Percentiles rank a stretch among this genome's conserved stretches.
Evolutionary conservation across 1,139 yeast genomes (phyloP).

Genomic region (Hanseniaspora sp.): DNA sequence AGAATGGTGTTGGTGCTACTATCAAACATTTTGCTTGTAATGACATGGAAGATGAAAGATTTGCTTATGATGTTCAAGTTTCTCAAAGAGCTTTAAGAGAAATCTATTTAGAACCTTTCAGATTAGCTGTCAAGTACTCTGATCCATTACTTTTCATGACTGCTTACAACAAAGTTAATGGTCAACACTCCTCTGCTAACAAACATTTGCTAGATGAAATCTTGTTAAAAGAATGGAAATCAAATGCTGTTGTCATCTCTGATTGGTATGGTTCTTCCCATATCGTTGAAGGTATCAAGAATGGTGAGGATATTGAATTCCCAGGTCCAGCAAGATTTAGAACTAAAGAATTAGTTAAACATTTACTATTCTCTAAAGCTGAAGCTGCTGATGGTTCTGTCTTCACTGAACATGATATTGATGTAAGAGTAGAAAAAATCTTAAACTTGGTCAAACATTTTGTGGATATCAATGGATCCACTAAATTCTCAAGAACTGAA

Average conservation of each 20-base stretch:
- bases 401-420: slow-evolving; percentile 20
- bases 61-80: slow-evolving; percentile 38
- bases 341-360: slow-evolving; percentile 33
- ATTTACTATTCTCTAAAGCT: slow-evolving; percentile 28
- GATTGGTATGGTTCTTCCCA: slow-evolving; percentile 56
- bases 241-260: slow-evolving; percentile 46
- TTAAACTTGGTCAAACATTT: slow-evolving; percentile 39
- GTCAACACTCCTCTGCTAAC: slow-evolving; percentile 44
- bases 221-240: slow-evolving; percentile 46
- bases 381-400: slow-evolving; percentile 34
- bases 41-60: slow-evolving; percentile 49
- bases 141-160: slow-evolving; percentile 48
- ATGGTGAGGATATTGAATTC: slow-evolving; percentile 54
- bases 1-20: slow-evolving; percentile 43
- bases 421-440: slow-evolving; percentile 39
- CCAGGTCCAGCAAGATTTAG: slow-evolving; percentile 44
- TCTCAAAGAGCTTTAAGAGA: slow-evolving; percentile 53
- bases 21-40: slow-evolving; percentile 52
- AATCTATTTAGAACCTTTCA: slow-evolving; percentile 51
- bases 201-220: slow-evolving; percentile 36
- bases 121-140: slow-evolving; percentile 42
- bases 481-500: slow-evolving; percentile 34
- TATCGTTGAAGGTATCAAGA: slow-evolving; percentile 37
- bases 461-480: slow-evolving; percentile 32
- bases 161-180: slow-evolving; percentile 49